Conservation (phyloP, 1,284 basidiomycete genomes). For the Ustilago hordei region DNA sequence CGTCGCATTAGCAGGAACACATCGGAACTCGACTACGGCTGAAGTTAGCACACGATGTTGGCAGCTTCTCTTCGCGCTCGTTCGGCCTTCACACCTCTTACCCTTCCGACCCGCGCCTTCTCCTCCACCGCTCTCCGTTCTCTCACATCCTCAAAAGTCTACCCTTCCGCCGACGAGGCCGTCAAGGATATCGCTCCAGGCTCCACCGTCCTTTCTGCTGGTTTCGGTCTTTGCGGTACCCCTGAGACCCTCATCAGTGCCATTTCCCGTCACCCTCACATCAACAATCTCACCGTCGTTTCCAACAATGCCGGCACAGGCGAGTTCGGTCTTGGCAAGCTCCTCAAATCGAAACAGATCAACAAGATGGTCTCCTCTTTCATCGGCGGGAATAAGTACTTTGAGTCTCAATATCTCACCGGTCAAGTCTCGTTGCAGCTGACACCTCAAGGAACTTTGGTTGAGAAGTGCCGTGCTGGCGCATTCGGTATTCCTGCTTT, state of each 20-base stretch:
- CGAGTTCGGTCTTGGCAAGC: slow-evolving; percentile 61
- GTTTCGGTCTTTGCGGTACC: slow-evolving; percentile 68
- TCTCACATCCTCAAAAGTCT: slow-evolving; percentile 48
- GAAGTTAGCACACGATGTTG: slow-evolving; percentile 22
- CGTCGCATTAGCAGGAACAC: neutral
- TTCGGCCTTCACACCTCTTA: slow-evolving; percentile 19
- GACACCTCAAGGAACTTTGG: slow-evolving; percentile 76
- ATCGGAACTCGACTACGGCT: neutral
- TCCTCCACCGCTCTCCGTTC: slow-evolving; percentile 3
- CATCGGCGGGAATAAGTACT: slow-evolving; percentile 67
- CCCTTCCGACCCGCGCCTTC: slow-evolving; percentile 35
- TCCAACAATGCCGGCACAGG: slow-evolving; percentile 68
- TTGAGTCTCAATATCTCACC: slow-evolving; percentile 63
- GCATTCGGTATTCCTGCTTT: slow-evolving; percentile 96
- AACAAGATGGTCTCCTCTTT: slow-evolving; percentile 65
- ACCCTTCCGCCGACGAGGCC: slow-evolving; percentile 58
- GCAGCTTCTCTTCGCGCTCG: slow-evolving; percentile 30
- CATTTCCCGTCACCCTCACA: slow-evolving; percentile 48
- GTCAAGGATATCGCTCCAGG: slow-evolving; percentile 63
- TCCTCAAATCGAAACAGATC: slow-evolving; percentile 59
- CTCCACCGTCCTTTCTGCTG: slow-evolving; percentile 60
- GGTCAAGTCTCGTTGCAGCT: slow-evolving; percentile 65
- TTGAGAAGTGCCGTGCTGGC: slow-evolving; percentile 89
- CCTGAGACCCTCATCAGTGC: slow-evolving; percentile 67
- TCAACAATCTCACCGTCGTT: slow-evolving; percentile 63